phyloP scores from a whole-genome alignment of 495 filamentous ascomycete species.

The Hyaloscypha finlandica region DNA sequence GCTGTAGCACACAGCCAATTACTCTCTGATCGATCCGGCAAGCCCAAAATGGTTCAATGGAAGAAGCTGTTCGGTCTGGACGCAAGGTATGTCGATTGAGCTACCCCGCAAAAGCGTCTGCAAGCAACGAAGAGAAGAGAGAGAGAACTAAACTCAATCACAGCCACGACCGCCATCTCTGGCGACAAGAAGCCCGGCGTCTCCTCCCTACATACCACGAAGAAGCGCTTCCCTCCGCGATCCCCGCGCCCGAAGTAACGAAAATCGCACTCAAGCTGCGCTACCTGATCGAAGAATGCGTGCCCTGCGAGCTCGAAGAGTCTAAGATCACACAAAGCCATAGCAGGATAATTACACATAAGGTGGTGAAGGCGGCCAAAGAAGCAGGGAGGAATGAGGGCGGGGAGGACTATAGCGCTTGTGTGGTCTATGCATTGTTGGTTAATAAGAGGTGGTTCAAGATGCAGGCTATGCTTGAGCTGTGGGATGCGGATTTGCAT shows the following conservation, averaged over 20 bases:
- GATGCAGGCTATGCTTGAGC: conserved; percentile 73
- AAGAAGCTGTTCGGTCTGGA: conserved; percentile 29
- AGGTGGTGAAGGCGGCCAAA: conserved; percentile 75
- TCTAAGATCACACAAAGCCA: conserved; percentile 72
- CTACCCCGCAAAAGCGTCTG: neutral
- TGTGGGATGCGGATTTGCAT: conserved; percentile 90
- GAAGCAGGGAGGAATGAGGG: conserved; percentile 57
- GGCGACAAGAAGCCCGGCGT: conserved; percentile 31
- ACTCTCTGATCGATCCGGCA: neutral
- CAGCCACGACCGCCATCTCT: conserved; percentile 15
- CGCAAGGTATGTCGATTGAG: conserved; percentile 19
- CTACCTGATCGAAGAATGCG: conserved; percentile 84
- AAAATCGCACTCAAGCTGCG: conserved; percentile 86
- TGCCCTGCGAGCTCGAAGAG: conserved; percentile 84
- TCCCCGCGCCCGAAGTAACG: conserved; percentile 72
- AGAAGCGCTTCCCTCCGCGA: conserved; percentile 57
- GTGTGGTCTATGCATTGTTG: conserved; percentile 77
- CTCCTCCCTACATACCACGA: conserved; percentile 63
- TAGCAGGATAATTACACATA: conserved; percentile 77
- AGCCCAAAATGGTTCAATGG: conserved; percentile 29
- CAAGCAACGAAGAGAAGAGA: neutral
- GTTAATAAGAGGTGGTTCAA: conserved; percentile 92
- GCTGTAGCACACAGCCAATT: neutral
- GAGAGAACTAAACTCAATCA: conserved; percentile 3
- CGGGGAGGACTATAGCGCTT: conserved; percentile 70